These are phyloP conservation scores for Fomitiporia mediterranea DNA, from an alignment of 1,284 basidiomycete genomes.

Conservation along the genomic window DNA sequence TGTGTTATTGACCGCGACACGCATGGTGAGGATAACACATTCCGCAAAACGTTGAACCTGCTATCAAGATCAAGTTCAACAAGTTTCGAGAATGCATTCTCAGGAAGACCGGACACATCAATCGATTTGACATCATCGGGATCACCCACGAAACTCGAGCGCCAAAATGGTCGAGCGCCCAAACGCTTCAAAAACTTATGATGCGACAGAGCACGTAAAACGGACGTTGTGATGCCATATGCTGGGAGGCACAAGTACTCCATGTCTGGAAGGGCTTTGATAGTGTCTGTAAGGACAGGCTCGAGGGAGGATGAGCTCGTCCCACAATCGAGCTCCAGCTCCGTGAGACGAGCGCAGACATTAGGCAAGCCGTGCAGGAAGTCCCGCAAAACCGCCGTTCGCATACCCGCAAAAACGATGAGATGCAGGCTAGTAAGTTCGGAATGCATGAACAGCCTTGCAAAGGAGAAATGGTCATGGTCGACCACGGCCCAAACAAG, in stretches of 20 bases:
- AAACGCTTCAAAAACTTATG: not conserved
- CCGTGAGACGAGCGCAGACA: not conserved
- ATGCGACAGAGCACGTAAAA: not conserved
- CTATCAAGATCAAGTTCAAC: constrained; percentile 7
- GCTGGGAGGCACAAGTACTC: constrained; percentile 5
- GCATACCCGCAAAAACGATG: not conserved
- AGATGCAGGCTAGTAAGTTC: not conserved
- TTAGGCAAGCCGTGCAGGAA: not conserved
- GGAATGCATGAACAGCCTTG: constrained; percentile 1
- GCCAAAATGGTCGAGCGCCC: constrained; percentile 3
- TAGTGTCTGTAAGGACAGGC: not conserved
- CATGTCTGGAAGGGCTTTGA: not conserved
- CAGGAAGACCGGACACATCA: constrained; percentile 5
- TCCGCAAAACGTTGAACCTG: not conserved
- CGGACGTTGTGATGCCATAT: constrained; percentile 5
- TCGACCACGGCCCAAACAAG: constrained; percentile 5
- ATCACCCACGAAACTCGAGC: not conserved
- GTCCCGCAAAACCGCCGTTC: not conserved
- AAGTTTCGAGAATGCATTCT: not conserved
- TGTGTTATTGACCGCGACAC: not conserved
- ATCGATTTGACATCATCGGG: constrained; percentile 1
- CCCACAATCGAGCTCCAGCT: not conserved
- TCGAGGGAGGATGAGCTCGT: not conserved
- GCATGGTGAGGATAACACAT: not conserved
- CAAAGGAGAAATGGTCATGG: constrained; percentile 2